Conservation (phyloP, 2,329 filamentous ascomycete genomes). For the Verticillium isaacii region DNA sequence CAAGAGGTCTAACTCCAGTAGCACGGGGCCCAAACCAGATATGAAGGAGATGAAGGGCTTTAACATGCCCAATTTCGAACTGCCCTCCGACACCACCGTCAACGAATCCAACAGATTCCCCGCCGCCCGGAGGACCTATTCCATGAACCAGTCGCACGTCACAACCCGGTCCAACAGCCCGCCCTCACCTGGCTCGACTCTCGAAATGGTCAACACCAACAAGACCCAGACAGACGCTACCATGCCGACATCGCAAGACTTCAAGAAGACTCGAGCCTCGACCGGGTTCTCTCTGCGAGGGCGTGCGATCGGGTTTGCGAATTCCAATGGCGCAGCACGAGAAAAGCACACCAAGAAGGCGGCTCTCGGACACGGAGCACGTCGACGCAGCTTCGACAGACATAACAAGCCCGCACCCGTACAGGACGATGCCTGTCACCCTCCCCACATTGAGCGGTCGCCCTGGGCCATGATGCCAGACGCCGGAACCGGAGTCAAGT, state of each 20-base stretch:
- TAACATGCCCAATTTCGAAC: background rate
- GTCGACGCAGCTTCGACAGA: slow-evolving; percentile 43
- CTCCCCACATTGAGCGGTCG: slow-evolving; percentile 32
- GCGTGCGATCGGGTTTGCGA: slow-evolving; percentile 43
- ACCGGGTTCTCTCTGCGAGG: slow-evolving; percentile 46
- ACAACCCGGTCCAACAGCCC: slow-evolving; percentile 45
- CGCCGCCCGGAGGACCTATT: slow-evolving; percentile 22
- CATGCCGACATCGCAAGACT: slow-evolving; percentile 38
- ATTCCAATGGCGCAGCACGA: slow-evolving; percentile 18
- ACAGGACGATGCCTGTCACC: slow-evolving; percentile 12
- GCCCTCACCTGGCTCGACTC: slow-evolving; percentile 42
- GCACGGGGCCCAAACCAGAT: background rate
- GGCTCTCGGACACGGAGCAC: slow-evolving; percentile 8
- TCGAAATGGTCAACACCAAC: slow-evolving; percentile 31
- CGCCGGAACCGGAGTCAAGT: slow-evolving; percentile 70
- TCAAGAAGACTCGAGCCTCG: slow-evolving; percentile 45
- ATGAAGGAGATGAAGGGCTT: slow-evolving; percentile 1
- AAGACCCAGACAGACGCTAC: slow-evolving; percentile 16
- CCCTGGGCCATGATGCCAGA: slow-evolving; percentile 61
- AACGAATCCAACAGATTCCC: slow-evolving; percentile 4
- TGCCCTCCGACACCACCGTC: slow-evolving; percentile 5
- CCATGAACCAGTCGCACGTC: slow-evolving; percentile 38
- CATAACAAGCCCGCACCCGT: slow-evolving; percentile 19
- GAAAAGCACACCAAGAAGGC: slow-evolving; percentile 20
- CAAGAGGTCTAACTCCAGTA: slow-evolving; percentile 32